Evolutionary conservation across 2,329 filamentous ascomycete genomes (phyloP).

Genomic region (Colletotrichum trifolii): DNA sequence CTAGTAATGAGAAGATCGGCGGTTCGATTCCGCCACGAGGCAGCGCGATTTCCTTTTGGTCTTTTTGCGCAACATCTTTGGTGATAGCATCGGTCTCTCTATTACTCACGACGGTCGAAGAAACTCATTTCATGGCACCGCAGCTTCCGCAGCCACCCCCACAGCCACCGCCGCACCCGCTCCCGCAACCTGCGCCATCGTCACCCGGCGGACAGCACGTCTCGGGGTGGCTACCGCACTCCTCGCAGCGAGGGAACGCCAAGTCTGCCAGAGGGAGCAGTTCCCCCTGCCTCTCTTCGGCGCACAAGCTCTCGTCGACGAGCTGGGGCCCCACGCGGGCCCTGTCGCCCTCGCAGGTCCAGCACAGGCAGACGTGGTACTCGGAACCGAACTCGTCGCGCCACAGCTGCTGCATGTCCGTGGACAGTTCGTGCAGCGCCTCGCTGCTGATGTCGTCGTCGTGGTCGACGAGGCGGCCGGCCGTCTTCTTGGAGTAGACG

Average conservation of each 20-base stretch:
- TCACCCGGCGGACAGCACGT: slow-evolving; percentile 24
- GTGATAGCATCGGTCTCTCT: not conserved
- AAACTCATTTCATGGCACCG: slow-evolving; percentile 25
- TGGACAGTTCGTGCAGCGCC: slow-evolving; percentile 42
- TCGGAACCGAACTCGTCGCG: slow-evolving; percentile 47
- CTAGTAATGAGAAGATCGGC: slow-evolving; percentile 37
- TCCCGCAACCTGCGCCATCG: slow-evolving; percentile 23
- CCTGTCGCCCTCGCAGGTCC: slow-evolving; percentile 50
- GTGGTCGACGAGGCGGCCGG: slow-evolving; percentile 49
- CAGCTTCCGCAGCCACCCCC: slow-evolving; percentile 24
- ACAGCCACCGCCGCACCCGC: slow-evolving; percentile 30
- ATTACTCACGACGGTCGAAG: no score
- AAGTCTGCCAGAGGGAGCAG: slow-evolving; percentile 19
- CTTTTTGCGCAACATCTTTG: not conserved
- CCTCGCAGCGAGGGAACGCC: slow-evolving; percentile 21
- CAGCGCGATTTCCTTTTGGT: not conserved
- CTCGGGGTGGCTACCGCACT: slow-evolving; percentile 23
- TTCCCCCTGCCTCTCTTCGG: slow-evolving; percentile 8
- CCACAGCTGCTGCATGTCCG: slow-evolving; percentile 45
- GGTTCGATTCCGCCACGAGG: slow-evolving; percentile 36
- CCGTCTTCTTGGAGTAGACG: slow-evolving; percentile 24
- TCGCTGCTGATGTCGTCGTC: slow-evolving; percentile 49
- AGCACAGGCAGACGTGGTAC: slow-evolving; percentile 49
- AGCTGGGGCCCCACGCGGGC: slow-evolving; percentile 11
- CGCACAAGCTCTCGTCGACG: slow-evolving; percentile 12